Base-by-base conservation (phyloP, 2,329 filamentous ascomycete species). In the Alternaria infectoria region DNA sequence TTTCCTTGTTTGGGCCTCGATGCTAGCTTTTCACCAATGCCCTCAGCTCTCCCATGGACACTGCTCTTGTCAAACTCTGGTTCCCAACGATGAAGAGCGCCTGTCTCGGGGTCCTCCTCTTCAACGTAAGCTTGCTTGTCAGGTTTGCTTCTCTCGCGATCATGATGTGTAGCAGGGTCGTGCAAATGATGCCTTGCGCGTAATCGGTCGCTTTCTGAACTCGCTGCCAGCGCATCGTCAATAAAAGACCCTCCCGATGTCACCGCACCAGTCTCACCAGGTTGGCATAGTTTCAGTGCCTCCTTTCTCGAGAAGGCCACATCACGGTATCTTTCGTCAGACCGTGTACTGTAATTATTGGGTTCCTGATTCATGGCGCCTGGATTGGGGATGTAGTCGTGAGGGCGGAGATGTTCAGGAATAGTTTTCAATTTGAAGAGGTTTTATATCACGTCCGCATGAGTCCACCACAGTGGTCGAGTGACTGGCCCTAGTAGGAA, bases 331-430 rank as follows among this genome's bases (percentile, higher is more conserved):
- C 4, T 21, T 4, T 21, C 21, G 4, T 21, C 21, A 21, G 21
- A 21, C 21, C 21, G 21, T 21, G 21, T 21, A 21, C 21, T 21
- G 21, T 21, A 3, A 4, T 21, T 4, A 21, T 21, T 21, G 3
- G 21, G 21, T 21, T 21, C 21, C 21, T 4, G 21, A 4, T 36
- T n/a, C 32, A 36, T 40, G 32, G 32, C 8, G 0, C 32, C 3
- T 5, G 0, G 32, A 10, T 40, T 3, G 32, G 0, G 15, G 10
- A 17, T 9, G 10, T 17, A 17, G 32, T 6, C 0, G 2, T n/a
- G 32, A 3, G 8, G 0, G 15, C 17, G 15, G 8, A 3, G 15
- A 10, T 17, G 32, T 40, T 3, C 32, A n/a, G 7, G 4, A n/a
- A 7, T 9, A 13, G 3, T 36, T n/a, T 36, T 13, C 1, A 36